Base-by-base conservation (phyloP, 495 filamentous ascomycete species). In the Aspergillus mulundensis region DNA sequence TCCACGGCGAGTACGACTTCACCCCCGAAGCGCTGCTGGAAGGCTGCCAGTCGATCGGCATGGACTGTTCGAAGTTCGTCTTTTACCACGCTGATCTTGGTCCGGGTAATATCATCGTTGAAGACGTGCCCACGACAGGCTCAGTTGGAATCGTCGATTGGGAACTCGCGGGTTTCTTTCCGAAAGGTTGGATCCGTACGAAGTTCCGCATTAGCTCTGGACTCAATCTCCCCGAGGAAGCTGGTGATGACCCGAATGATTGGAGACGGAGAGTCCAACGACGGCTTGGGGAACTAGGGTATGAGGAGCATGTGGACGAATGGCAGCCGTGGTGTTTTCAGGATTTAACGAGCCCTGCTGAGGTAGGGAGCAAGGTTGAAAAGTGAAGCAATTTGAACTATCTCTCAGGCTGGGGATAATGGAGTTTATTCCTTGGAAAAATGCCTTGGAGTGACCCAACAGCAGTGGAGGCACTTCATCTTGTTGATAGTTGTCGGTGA, bases 71-170 rank as follows among this genome's bases (percentile, higher is more conserved):
- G 45, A 53, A 25, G 19, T 53, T 64, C 58, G 60, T 66, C 49
- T 70, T 72, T 43, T 73, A 68, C 58, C 70, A 71, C 61, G 61
- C 53, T 40, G 69, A 73, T 60, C 60, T 73, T 30, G 63, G 68
- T 11, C 70, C 67, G 54, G 57, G 49, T 20, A 73, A 70, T 54
- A 54, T 70, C 49, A 57, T 73, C 55, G 60, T 71, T 18, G 58
- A 70, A 45, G 18, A 24, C 6, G 52, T 50, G 15, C 44, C 44
- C 1, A 30, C 3, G 2, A 63, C 56, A 21, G 58, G 65, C 24
- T 61, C 53, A 16, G 51, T 71, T 20, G 58, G 66, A 23, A 70
- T 71, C 51, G 71, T 72, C 38, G 66, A 71, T 52, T 72, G 64
- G 69, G 69, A 70, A 57, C 51, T 57, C 40, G 68, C 61, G 55